Evolutionary conservation across 1,284 basidiomycete genomes (phyloP).

Genomic region (Rhodotorula sp.): DNA sequence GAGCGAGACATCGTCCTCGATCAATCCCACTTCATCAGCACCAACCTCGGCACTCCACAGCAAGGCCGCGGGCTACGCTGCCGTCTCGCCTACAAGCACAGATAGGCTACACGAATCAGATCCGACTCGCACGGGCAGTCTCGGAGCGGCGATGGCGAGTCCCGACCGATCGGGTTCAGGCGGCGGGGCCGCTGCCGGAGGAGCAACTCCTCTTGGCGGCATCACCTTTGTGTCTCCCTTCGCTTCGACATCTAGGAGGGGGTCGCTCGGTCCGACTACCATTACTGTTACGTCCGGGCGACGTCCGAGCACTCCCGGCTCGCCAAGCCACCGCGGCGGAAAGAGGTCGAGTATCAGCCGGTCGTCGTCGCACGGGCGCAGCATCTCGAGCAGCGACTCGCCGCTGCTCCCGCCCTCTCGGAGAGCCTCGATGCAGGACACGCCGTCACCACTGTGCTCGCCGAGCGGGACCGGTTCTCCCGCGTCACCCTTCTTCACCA

Average conservation of each 20-base stretch:
- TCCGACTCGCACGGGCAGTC: not conserved
- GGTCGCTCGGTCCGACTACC: conserved; percentile 8
- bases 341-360: conserved; percentile 2
- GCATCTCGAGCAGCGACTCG: conserved; percentile 6
- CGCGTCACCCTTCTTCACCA: conserved; percentile 28
- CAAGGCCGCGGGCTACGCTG: too few species aligned
- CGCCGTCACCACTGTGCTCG: conserved; percentile 23
- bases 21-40: too few species aligned
- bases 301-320: conserved; percentile 5
- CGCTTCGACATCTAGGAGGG: conserved; percentile 6
- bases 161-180: not conserved
- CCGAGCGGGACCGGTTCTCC: conserved; percentile 17
- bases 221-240: conserved; percentile 40
- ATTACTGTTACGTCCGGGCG: conserved; percentile 3
- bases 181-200: not conserved
- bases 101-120: too few species aligned
- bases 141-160: not conserved
- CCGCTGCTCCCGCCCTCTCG: conserved; percentile 19
- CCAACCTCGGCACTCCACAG: too few species aligned
- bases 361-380: conserved; percentile 13
- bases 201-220: not conserved
- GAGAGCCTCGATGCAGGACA: conserved; percentile 14
- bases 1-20: too few species aligned
- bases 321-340: conserved; percentile 1
- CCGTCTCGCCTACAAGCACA: too few species aligned